Conservation (phyloP, 192 early-diverging fungal species). For the Phycomyces nitens region DNA sequence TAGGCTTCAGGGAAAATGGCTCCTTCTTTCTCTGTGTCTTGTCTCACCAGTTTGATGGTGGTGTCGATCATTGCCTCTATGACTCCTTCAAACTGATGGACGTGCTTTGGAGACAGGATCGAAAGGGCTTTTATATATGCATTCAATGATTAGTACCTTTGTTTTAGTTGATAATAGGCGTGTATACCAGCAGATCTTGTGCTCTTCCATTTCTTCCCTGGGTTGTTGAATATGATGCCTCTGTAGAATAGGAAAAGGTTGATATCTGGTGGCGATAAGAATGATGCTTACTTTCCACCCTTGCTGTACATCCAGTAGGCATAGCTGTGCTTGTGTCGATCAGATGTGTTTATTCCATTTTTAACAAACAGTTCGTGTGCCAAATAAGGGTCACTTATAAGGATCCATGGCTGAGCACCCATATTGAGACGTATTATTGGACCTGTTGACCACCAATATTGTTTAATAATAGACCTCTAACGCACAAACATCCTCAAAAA, state of each 20-base stretch:
- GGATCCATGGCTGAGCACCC: slow-evolving; percentile 9
- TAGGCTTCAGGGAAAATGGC: too few relatives aligned
- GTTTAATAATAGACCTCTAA: not conserved
- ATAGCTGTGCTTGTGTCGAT: not conserved
- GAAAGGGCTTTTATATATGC: too few relatives aligned
- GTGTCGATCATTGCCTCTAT: too few relatives aligned
- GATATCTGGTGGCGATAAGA: too few relatives aligned
- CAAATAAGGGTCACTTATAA: slow-evolving; percentile 1
- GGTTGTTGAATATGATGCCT: slow-evolving; percentile 1
- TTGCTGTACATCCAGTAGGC: not conserved
- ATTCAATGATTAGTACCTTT: too few relatives aligned
- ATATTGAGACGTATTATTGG: slow-evolving; percentile 7
- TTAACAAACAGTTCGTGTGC: slow-evolving; percentile 8
- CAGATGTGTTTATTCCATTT: not conserved
- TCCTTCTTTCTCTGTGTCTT: too few relatives aligned
- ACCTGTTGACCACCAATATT: not conserved
- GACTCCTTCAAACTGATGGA: too few relatives aligned
- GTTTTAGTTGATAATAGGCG: too few relatives aligned
- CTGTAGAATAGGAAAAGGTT: not conserved
- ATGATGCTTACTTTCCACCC: not conserved
- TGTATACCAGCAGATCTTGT: not conserved
- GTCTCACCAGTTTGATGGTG: too few relatives aligned
- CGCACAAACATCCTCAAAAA: not conserved
- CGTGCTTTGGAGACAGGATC: too few relatives aligned
- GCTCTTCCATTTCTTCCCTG: slow-evolving; percentile 13